phyloP scores from a whole-genome alignment of 2,329 filamentous ascomycete genomes.

The Alternaria sp. region DNA sequence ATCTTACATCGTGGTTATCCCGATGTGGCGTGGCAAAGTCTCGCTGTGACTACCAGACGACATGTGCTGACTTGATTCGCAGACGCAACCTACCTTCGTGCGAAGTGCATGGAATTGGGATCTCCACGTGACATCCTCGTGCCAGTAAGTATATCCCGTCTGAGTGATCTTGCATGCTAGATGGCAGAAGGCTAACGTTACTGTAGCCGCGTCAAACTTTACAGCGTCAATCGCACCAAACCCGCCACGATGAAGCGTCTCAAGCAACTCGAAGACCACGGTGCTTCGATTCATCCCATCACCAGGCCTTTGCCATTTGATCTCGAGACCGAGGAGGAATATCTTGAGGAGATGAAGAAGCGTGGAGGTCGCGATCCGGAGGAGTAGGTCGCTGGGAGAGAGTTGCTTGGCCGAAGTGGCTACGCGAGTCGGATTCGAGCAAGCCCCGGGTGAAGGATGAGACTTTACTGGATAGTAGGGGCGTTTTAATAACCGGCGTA shows the following conservation, averaged over 20 bases:
- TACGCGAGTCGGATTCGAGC: not conserved
- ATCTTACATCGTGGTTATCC: not conserved
- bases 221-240: conserved; percentile 65
- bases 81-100: conserved; percentile 54
- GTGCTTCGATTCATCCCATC: conserved; percentile 59
- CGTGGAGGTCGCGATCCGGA: conserved; percentile 52
- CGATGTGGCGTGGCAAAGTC: not conserved
- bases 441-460: not conserved
- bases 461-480: not conserved
- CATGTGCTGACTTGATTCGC: conserved; percentile 14
- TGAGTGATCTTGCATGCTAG: too few relatives aligned
- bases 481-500: not conserved
- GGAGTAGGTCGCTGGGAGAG: conserved; percentile 36
- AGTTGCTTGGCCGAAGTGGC: too few relatives aligned
- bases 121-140: conserved; percentile 68
- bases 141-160: conserved; percentile 51
- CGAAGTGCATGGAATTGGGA: conserved; percentile 66
- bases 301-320: conserved; percentile 62
- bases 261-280: conserved; percentile 58
- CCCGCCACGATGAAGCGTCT: conserved; percentile 59
- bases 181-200: not conserved
- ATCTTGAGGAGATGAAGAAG: conserved; percentile 51
- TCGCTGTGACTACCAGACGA: not conserved
- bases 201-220: conserved; percentile 52
- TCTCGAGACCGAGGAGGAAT: conserved; percentile 59